phyloP scores from a whole-genome alignment of 2,329 filamentous ascomycete genomes.

The Hirsutella thompsonii region DNA sequence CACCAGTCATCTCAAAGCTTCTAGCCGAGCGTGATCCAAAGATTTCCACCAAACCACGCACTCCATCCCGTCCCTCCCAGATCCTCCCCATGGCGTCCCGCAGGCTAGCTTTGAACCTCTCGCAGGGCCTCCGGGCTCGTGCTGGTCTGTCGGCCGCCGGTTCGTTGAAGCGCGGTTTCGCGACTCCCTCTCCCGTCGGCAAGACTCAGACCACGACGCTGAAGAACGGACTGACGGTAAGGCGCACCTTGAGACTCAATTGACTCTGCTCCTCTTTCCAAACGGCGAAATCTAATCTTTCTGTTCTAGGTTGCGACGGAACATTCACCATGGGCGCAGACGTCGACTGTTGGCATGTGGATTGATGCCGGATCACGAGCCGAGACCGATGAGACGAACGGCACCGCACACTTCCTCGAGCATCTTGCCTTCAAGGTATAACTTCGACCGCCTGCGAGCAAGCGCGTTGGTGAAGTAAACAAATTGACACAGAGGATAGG shows the following conservation, averaged over 20 bases:
- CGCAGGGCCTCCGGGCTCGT: constrained; percentile 79
- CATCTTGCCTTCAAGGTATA: constrained; percentile 98
- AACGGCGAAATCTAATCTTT: constrained; percentile 14
- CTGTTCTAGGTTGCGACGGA: constrained; percentile 76
- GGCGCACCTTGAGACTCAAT: constrained; percentile 23
- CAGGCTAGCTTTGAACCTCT: constrained; percentile 91
- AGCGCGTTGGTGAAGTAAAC: neutral
- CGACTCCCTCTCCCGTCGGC: constrained; percentile 67
- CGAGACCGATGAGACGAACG: constrained; percentile 97
- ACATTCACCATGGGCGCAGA: constrained; percentile 96
- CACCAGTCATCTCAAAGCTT: constrained; percentile 32
- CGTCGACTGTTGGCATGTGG: constrained; percentile 96
- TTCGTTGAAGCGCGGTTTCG: constrained; percentile 74
- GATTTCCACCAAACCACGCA: constrained; percentile 45
- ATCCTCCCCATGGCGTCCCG: constrained; percentile 76
- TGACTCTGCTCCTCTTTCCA: constrained; percentile 14
- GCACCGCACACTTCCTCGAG: constrained; percentile 98
- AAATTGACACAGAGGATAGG: constrained; percentile 34
- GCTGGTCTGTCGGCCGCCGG: constrained; percentile 68
- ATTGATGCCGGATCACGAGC: constrained; percentile 97
- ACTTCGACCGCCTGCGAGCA: neutral
- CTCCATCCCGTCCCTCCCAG: constrained; percentile 33
- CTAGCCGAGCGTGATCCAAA: constrained; percentile 30
- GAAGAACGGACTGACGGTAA: constrained; percentile 92
- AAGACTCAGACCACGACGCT: constrained; percentile 95